Evolutionary conservation across 2,329 filamentous ascomycete species (phyloP).

Genomic region (Apiospora kogelbergensis): DNA sequence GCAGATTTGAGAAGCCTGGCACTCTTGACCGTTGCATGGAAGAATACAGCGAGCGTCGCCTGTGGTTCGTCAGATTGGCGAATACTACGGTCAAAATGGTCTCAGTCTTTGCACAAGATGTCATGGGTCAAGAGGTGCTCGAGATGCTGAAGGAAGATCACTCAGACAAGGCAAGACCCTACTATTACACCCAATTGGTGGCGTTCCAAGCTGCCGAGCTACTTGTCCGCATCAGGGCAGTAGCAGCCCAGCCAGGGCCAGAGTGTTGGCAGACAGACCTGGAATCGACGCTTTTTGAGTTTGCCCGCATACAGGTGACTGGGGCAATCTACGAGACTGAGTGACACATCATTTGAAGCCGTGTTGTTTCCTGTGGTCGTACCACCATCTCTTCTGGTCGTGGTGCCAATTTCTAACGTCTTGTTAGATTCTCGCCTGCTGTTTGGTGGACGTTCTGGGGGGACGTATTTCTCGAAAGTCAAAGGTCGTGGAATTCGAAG

Average conservation of each 20-base stretch:
- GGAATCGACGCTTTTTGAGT: not conserved
- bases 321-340: no score
- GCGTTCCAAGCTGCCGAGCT: not conserved
- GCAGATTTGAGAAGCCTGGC: not conserved
- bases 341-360: no score
- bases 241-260: not conserved
- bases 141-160: not conserved
- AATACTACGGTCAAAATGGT: not conserved
- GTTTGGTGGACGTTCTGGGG: no score
- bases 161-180: not conserved
- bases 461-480: no score
- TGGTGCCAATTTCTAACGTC: no score
- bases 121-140: not conserved
- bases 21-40: not conserved
- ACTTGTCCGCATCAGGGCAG: not conserved
- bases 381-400: no score
- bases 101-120: not conserved
- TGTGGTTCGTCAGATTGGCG: not conserved
- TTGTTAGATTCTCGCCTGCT: no score
- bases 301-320: no score
- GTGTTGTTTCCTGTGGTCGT: no score
- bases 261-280: not conserved
- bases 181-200: not conserved
- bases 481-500: no score
- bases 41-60: not conserved